phyloP scores from a whole-genome alignment of 192 early-diverging fungal genomes.

The Umbelopsis isabellina region DNA sequence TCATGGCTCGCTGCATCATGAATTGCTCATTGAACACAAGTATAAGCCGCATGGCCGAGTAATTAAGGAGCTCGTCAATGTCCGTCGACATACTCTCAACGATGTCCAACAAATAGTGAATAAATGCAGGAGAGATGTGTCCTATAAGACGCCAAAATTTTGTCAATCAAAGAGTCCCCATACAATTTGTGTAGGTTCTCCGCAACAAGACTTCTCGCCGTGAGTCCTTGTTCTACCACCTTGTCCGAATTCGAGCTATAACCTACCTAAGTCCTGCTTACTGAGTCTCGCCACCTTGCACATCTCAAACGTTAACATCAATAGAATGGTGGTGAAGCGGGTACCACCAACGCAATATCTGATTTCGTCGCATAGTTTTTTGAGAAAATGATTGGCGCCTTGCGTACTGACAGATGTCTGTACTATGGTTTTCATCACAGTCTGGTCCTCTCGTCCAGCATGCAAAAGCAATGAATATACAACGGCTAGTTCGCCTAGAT shows the following conservation, averaged over 20 bases:
- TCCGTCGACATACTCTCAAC: constrained; percentile 62
- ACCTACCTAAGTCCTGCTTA: constrained; percentile 54
- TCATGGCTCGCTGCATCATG: constrained; percentile 43
- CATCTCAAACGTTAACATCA: constrained; percentile 66
- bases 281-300: constrained; percentile 57
- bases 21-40: constrained; percentile 75
- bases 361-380: constrained; percentile 55
- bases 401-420: neutral
- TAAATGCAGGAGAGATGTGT: constrained; percentile 45
- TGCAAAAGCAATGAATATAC: constrained; percentile 49
- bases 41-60: constrained; percentile 55
- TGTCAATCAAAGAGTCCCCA: no score
- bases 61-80: constrained; percentile 57
- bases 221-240: neutral
- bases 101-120: constrained; percentile 58
- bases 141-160: constrained; percentile 35
- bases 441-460: constrained; percentile 49
- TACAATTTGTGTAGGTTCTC: no score
- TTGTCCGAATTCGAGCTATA: neutral
- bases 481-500: constrained; percentile 45
- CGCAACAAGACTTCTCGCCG: no score
- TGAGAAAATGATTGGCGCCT: constrained; percentile 38
- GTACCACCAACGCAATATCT: constrained; percentile 33
- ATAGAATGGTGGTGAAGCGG: constrained; percentile 45
- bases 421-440: constrained; percentile 48